Percentiles rank a stretch among this genome's conserved stretches.
Conservation (phyloP, 352 stramenopile species). For the Globisporangium canariense region DNA sequence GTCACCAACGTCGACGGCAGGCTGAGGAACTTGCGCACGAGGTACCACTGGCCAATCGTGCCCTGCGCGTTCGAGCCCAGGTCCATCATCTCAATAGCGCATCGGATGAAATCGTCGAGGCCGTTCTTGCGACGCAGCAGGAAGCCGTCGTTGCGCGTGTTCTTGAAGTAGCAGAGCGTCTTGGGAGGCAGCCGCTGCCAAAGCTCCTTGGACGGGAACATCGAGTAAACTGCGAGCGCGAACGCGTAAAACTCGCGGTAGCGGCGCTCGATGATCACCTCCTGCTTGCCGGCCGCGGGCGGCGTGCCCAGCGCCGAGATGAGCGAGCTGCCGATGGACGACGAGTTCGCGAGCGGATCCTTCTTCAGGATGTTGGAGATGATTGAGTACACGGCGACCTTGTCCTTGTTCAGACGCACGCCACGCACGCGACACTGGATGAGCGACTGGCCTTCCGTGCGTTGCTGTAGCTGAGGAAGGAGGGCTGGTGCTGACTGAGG, state of each 20-base stretch:
- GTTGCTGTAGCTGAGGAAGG: background rate
- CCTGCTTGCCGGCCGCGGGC: constrained; percentile 9
- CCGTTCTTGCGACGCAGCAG: constrained; percentile 58
- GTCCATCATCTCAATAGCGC: constrained; percentile 57
- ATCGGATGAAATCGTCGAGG: constrained; percentile 62
- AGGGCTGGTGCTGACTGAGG: background rate
- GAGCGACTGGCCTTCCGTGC: constrained; percentile 1
- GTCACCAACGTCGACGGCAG: constrained; percentile 30
- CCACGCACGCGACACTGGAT: constrained; percentile 53
- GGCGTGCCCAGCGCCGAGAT: constrained; percentile 3
- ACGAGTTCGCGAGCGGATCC: background rate
- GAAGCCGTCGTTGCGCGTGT: constrained; percentile 44
- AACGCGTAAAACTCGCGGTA: constrained; percentile 82
- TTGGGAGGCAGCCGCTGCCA: constrained; percentile 65
- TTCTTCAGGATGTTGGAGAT: constrained; percentile 36
- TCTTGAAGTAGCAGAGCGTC: constrained; percentile 49
- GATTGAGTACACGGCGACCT: constrained; percentile 57
- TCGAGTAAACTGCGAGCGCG: constrained; percentile 50
- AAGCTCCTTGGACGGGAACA: constrained; percentile 57
- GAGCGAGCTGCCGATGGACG: constrained; percentile 8
- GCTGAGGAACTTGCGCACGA: constrained; percentile 63
- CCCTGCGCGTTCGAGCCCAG: constrained; percentile 41
- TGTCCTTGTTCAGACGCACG: constrained; percentile 48
- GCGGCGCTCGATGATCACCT: constrained; percentile 57
- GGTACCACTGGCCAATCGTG: constrained; percentile 62